Evolutionary conservation across 2,329 filamentous ascomycete species (phyloP), one percentile per base, ranked within the genome.

Genomic region (Magnaporthiopsis incrustans): DNA sequence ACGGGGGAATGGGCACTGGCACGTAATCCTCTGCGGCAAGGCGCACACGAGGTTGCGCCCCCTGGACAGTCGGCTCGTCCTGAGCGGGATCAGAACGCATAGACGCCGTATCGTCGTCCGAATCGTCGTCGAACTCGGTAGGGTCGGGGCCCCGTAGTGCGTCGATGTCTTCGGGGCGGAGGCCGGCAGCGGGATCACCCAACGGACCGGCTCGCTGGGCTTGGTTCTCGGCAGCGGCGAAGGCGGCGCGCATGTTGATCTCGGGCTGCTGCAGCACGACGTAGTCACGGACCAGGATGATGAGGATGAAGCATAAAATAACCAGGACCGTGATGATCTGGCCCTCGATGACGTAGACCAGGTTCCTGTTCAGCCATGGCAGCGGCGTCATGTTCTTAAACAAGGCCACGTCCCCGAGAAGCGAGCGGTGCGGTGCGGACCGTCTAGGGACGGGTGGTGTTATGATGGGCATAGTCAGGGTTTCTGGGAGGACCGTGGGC

Each of bases 221-320:
- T 30, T 63, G 65, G 26, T 71, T 68, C 11, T 68, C 67, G n/a
- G 65, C 68, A 18, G 73, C 73, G 14, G 82, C 85, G 71, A 87
- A 84, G 4, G 84, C 85, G 11, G 83, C 88, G 0, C 87, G 89
- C 79, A 95, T 88, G 70, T 96, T 96, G 69, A 95, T 89, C 68
- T 93, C 89, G 6, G 94, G 95, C 73, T 99, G 95, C 74, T 99
- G 95, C 74, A 99, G 95, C 12, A 99, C 92, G 62, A 99, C 95
- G 84, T 97, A 99, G 77, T 99, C 95, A 60, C 96, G 82, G 60
- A 99, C 97, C 4, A 99, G 78, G 69, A 99, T 99, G 57, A 99
- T 88, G n/a, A 99, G 79, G 65, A 99, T 97, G 75, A 98, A 99
- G 65, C 89, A 92, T 59, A 97, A 84, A 10, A 99, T 94, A 62